Percentiles rank a stretch among this genome's conserved stretches.
phyloP scores from a whole-genome alignment of 768 basidiomycete species.

The Rhodosporidiobolus odoratus region DNA sequence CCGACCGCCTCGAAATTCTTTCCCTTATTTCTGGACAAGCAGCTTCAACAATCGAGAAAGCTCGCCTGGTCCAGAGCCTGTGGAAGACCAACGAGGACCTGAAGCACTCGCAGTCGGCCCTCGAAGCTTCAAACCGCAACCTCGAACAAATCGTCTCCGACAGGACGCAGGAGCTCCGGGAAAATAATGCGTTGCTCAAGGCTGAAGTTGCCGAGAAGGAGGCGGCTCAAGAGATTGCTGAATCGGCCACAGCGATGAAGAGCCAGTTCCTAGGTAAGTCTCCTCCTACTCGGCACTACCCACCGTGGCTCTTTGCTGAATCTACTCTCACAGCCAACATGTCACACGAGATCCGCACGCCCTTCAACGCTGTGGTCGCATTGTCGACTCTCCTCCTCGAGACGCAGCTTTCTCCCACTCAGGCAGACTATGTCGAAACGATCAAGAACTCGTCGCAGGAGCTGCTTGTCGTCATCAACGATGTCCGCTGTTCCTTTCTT shows the following conservation, averaged over 20 bases:
- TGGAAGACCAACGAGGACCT: slow-evolving; percentile 28
- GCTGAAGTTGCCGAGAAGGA: slow-evolving; percentile 35
- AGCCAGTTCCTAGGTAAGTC: slow-evolving; percentile 30
- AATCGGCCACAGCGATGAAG: slow-evolving; percentile 34
- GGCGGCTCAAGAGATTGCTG: slow-evolving; percentile 34
- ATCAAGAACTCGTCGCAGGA: slow-evolving; percentile 37
- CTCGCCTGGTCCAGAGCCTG: slow-evolving; percentile 28
- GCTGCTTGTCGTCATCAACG: slow-evolving; percentile 31
- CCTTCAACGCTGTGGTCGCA: slow-evolving; percentile 37
- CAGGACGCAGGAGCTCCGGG: slow-evolving; percentile 22
- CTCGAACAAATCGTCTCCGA: slow-evolving; percentile 33
- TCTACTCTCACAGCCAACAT: too few species aligned
- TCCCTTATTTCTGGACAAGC: slow-evolving; percentile 33
- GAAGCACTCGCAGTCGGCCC: slow-evolving; percentile 22
- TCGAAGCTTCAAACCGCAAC: slow-evolving; percentile 33
- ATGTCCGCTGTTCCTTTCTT: not conserved
- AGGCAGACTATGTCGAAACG: slow-evolving; percentile 37
- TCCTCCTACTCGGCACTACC: too few species aligned
- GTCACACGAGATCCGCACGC: slow-evolving; percentile 37
- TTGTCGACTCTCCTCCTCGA: slow-evolving; percentile 31
- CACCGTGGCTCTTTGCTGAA: too few species aligned
- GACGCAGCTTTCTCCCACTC: slow-evolving; percentile 27
- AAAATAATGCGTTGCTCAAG: slow-evolving; percentile 6
- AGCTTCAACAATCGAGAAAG: slow-evolving; percentile 30
- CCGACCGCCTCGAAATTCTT: slow-evolving; percentile 37